Percentiles rank a stretch among this genome's conserved stretches.
phyloP scores from a whole-genome alignment of 371 early-diverging fungal genomes.

The Umbelopsis sp. region DNA sequence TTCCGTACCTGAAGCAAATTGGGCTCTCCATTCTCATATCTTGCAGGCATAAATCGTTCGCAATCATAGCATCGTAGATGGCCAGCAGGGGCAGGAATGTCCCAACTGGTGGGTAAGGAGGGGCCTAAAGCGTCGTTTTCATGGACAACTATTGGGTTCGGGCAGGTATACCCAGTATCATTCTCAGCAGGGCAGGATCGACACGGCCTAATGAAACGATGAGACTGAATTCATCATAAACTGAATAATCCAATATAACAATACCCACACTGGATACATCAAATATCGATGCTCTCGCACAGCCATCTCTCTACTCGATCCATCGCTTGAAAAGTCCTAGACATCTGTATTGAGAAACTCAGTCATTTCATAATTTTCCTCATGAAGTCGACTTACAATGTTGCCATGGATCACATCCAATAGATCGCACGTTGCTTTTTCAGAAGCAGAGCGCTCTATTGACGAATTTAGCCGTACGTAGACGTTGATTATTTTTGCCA shows the following conservation, averaged over 20 bases:
- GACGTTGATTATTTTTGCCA: conserved; percentile 11
- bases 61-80: conserved; percentile 16
- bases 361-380: neutral
- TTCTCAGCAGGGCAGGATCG: neutral
- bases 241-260: neutral
- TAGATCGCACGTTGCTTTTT: neutral
- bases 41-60: conserved; percentile 8
- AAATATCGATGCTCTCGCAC: neutral
- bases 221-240: neutral
- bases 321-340: neutral
- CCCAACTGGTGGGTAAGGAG: neutral
- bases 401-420: neutral
- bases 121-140: neutral
- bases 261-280: conserved; percentile 9
- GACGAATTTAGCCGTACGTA: neutral
- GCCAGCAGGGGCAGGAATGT: neutral
- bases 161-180: neutral
- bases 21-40: conserved; percentile 4
- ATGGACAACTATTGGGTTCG: neutral
- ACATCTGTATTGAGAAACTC: neutral
- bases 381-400: neutral
- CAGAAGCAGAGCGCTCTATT: neutral
- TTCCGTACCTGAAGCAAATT: neutral
- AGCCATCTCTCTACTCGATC: neutral
- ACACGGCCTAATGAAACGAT: neutral